Conservation (phyloP, 352 stramenopile genomes). For the Thraustochytrium sp. region DNA sequence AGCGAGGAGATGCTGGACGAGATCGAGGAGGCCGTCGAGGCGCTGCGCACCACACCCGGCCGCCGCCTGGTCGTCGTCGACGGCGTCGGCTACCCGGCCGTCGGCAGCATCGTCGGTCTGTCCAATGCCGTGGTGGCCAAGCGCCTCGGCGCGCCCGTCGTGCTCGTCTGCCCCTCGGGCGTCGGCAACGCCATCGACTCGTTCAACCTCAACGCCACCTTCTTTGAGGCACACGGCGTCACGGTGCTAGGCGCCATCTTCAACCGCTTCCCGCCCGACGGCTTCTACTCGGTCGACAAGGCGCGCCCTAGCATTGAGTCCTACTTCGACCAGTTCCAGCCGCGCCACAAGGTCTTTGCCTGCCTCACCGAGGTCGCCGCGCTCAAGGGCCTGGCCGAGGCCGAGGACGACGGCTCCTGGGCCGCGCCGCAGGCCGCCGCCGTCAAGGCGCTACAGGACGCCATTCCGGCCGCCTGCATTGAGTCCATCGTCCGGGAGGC, state of each 20-base stretch:
- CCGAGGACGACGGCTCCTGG: not conserved
- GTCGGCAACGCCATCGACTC: conserved; percentile 93
- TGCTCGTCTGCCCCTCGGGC: conserved; percentile 89
- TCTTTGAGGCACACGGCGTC: conserved; percentile 81
- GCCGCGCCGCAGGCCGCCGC: not conserved
- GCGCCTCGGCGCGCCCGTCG: conserved; percentile 66
- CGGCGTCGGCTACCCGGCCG: conserved; percentile 90
- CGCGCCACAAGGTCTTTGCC: not conserved
- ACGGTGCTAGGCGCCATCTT: conserved; percentile 91
- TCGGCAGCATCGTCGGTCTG: conserved; percentile 74
- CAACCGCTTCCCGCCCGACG: conserved; percentile 81
- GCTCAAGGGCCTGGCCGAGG: not conserved
- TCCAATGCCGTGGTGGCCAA: conserved; percentile 73
- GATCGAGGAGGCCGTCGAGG: conserved; percentile 72
- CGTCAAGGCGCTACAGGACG: not conserved
- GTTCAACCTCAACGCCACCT: conserved; percentile 92
- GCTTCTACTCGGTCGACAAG: conserved; percentile 88
- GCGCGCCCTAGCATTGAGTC: conserved; percentile 73
- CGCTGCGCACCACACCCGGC: conserved; percentile 59
- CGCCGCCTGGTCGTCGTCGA: conserved; percentile 91
- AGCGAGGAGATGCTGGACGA: conserved; percentile 72
- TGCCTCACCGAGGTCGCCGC: not conserved
- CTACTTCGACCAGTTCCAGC: conserved; percentile 78
- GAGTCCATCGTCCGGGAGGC: not conserved
- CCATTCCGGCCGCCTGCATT: not conserved